phyloP scores from a whole-genome alignment of 805 yeast genomes.

The Scheffersomyces amazonensis region DNA sequence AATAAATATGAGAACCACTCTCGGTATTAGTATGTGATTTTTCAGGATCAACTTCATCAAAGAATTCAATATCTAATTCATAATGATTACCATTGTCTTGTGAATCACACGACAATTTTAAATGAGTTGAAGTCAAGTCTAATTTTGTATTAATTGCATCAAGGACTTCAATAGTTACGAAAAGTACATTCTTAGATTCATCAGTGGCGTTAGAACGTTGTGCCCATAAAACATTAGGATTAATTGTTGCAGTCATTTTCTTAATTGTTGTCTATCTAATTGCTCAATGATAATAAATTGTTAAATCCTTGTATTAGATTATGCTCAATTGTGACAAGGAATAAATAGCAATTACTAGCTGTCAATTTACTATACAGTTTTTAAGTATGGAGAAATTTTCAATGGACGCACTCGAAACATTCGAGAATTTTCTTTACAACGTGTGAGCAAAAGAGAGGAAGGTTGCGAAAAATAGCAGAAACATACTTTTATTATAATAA shows the following conservation, averaged over 20 bases:
- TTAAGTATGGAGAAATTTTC: neutral
- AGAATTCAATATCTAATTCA: constrained; percentile 71
- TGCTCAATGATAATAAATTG: too few species aligned
- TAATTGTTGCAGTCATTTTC: constrained; percentile 18
- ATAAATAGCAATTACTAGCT: too few species aligned
- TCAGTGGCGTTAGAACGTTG: constrained; percentile 86
- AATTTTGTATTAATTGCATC: constrained; percentile 66
- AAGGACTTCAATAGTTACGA: constrained; percentile 67
- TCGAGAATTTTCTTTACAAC: neutral
- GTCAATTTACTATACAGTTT: too few species aligned
- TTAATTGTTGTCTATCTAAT: too few species aligned
- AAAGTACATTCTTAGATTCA: constrained; percentile 69
- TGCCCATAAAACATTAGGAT: constrained; percentile 83
- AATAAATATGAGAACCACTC: constrained; percentile 57
- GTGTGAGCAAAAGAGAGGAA: too few species aligned
- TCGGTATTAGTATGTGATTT: constrained; percentile 55
- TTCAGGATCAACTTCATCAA: constrained; percentile 66
- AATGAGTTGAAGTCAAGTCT: constrained; percentile 52
- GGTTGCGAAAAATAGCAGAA: too few species aligned
- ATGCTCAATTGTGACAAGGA: too few species aligned
- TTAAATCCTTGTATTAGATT: too few species aligned
- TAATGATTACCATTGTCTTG: constrained; percentile 51
- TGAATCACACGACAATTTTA: constrained; percentile 51
- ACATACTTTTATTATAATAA: too few species aligned
- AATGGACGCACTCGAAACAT: neutral